Base-by-base conservation (phyloP, 1,284 basidiomycete genomes). In the Abortiporus biennis region DNA sequence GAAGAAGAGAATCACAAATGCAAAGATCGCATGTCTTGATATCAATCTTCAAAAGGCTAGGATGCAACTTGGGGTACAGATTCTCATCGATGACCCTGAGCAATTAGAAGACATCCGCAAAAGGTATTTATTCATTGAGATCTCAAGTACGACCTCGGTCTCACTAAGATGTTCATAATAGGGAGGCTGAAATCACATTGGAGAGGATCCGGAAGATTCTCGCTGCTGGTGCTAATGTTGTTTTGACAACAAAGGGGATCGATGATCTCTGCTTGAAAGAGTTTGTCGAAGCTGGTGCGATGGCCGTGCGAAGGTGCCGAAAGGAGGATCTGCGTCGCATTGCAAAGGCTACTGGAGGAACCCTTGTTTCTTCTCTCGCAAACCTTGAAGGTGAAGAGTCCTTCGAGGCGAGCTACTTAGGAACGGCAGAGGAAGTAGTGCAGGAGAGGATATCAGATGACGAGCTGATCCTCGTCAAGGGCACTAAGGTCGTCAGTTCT, bases 401-500 rank as follows among this genome's bases (percentile, higher is more conserved):
- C 0, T 99, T 94, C 57, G 96, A 99, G 62, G 73, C 92, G 15
- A 85, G 81, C 63, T 87, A 81, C 61, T 76, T 99, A 38, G 96
- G 96, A 24, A 70, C 69, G 35, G 95, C 96, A 9, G 96, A 99
- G 9, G 95, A 99, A 65, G 96, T 99, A 43, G 76, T 90, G 3
- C 96, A 99, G 63, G 94, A 98, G 68, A 80, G 95, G 48, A 92
- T 99, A 61, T 87, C 90, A n/a, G 96, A 99, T 57, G 96, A 99
- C 64, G 96, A 99, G 63, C 76, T 97, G 36, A 99, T 99, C 62
- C 72, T 99, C 46, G 76, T 99, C 68, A 97, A 96, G 68, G 96
- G 96, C 4, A 98, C 95, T 43, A 99, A 96, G 69, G 85, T 93
- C 25, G 94, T 98, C 61, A 94, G 71, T 69, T 94, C 92, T 16